These are phyloP conservation scores for Aurinia saxatilis DNA, from an alignment of 345 rosid species.

Conservation along the genomic window DNA sequence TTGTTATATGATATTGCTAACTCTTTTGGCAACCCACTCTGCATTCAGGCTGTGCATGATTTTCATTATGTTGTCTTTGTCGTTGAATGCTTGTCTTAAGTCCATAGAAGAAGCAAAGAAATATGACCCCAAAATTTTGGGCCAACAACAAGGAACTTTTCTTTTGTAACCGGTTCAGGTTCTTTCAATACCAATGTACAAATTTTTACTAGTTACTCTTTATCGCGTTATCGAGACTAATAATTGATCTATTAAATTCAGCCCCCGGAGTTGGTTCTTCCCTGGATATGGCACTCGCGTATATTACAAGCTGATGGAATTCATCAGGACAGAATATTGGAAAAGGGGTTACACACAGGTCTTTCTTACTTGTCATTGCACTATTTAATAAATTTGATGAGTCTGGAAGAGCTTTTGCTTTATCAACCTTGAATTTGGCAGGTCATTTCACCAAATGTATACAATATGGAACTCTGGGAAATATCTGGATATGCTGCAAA, in stretches of 20 bases:
- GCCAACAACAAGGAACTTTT: slow-evolving; percentile 42
- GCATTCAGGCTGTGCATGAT: no score
- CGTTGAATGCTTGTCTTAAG: not conserved
- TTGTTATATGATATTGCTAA: no score
- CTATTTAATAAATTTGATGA: not conserved
- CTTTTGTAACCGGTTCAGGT: slow-evolving; percentile 71
- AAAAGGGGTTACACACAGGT: slow-evolving; percentile 78
- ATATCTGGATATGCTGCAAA: slow-evolving; percentile 88
- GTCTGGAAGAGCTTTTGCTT: not conserved
- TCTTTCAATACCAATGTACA: not conserved
- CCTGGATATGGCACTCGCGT: slow-evolving; percentile 63
- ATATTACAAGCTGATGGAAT: slow-evolving; percentile 61
- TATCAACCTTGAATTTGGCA: slow-evolving; percentile 28
- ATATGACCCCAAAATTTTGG: not conserved
- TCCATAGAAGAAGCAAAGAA: not conserved
- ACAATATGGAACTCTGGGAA: slow-evolving; percentile 84
- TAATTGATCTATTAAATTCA: slow-evolving; percentile 25
- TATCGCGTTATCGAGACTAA: not conserved
- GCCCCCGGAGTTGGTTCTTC: slow-evolving; percentile 96
- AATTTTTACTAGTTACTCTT: not conserved
- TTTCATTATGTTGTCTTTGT: not conserved
- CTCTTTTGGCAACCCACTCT: no score
- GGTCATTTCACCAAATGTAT: slow-evolving; percentile 80
- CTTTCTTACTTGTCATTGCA: not conserved
- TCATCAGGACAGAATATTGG: slow-evolving; percentile 55